Evolutionary conservation across 768 basidiomycete genomes (phyloP), one percentile per base, ranked within the genome.

Genomic region (Scleroderma citrinum): DNA sequence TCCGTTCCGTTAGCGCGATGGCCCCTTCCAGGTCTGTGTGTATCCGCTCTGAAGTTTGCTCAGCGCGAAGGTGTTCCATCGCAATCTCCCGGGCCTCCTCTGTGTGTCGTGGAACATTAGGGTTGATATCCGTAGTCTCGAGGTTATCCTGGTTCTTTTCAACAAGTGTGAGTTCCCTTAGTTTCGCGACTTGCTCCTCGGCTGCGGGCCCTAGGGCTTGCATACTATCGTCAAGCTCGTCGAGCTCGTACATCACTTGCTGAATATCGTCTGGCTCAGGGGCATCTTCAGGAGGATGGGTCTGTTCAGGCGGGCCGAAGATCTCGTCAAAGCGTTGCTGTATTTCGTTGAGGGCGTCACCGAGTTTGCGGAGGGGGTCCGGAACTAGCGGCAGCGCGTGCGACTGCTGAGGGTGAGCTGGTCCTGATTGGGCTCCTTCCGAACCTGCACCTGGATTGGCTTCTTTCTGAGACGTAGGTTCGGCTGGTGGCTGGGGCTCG

Each of bases 151-250:
- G 64, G 14, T 78, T 74, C 3, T 81, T 81, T 52, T 90, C 89
- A 23, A 82, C 66, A 53, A 96, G 72, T 39, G 80, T 85, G 31
- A 97, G 81, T 44, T 95, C 85, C 54, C 85, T 77, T 40, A 96
- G 71, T 59, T 85, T 88, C 16, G 87, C 85, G 11, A 81, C 78
- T 62, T 93, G 82, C 56, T 95, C 92, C 37, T 90, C 83, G 10
- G 78, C 82, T 3, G 94, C 85, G 1, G 91, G 82, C 6, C 92
- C 95, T 19, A 98, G 77, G 1, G 93, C 92, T 66, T 95, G 92
- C 81, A 87, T 87, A 30, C 85, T 79, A 47, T 85, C 71, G 52
- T 79, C 81, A 2, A 87, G 56, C 78, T 48, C 75, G 75, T 35
- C 88, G 68, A 55, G 56, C 2, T 49, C 51, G 65, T 95, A 92